Conservation (phyloP, 2,329 filamentous ascomycete genomes). For the Sarocladium oryzae region DNA sequence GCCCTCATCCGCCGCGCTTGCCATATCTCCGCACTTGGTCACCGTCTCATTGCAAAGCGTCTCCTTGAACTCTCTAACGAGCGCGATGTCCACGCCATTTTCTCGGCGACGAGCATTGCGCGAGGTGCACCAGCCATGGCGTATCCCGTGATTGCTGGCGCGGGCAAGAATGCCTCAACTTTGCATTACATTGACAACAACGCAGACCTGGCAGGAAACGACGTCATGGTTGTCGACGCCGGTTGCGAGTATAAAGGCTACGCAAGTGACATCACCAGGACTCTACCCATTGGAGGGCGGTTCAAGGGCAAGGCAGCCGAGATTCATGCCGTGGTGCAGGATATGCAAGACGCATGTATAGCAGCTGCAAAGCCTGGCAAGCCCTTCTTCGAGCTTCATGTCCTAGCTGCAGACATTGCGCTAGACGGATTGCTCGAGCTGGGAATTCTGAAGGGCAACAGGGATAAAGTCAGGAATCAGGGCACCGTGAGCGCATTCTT, state of each 20-base stretch:
- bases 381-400: slow-evolving; percentile 65
- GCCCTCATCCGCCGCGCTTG: slow-evolving; percentile 76
- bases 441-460: slow-evolving; percentile 63
- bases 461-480: slow-evolving; percentile 39
- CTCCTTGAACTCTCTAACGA: slow-evolving; percentile 65
- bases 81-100: slow-evolving; percentile 74
- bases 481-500: slow-evolving; percentile 58
- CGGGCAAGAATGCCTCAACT: slow-evolving; percentile 74
- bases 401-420: slow-evolving; percentile 65
- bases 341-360: slow-evolving; percentile 77
- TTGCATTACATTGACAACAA: slow-evolving; percentile 85
- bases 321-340: slow-evolving; percentile 71
- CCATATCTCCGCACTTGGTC: slow-evolving; percentile 69
- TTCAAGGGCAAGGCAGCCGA: slow-evolving; percentile 59
- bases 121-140: slow-evolving; percentile 70
- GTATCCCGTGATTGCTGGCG: slow-evolving; percentile 83
- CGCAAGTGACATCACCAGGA: slow-evolving; percentile 83
- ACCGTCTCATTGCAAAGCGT: slow-evolving; percentile 62
- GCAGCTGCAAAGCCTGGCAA: slow-evolving; percentile 61
- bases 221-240: slow-evolving; percentile 79
- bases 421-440: slow-evolving; percentile 63
- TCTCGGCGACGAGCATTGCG: slow-evolving; percentile 65
- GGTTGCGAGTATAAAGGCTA: slow-evolving; percentile 82
- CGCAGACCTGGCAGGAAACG: slow-evolving; percentile 58
- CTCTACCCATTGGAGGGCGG: slow-evolving; percentile 66